These are phyloP conservation scores for Diphasiastrum complanatum DNA, from an alignment of 83 land plant genomes.

Conservation along the genomic window DNA sequence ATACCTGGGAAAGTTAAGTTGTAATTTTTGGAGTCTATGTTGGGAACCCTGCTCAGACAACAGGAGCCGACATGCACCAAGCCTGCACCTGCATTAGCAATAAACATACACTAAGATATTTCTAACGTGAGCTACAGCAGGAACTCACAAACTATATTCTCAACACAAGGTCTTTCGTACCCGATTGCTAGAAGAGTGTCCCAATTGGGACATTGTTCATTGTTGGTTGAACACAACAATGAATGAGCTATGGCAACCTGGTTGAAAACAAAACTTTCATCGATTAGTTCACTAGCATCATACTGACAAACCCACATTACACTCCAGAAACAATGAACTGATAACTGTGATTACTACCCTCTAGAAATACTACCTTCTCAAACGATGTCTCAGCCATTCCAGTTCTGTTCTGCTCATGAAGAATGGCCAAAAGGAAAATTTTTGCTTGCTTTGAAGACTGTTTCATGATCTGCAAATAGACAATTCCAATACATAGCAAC, in stretches of 20 bases:
- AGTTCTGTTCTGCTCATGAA: slow-evolving; percentile 67
- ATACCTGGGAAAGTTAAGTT: slow-evolving; percentile 88
- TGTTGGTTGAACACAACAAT: slow-evolving; percentile 54
- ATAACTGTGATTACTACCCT: too few relatives aligned
- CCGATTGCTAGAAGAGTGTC: slow-evolving; percentile 70
- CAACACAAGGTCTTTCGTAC: slow-evolving; percentile 33
- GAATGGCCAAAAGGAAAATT: slow-evolving; percentile 87
- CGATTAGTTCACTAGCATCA: too few relatives aligned
- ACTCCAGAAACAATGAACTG: too few relatives aligned
- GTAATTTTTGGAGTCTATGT: slow-evolving; percentile 86
- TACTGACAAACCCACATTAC: too few relatives aligned
- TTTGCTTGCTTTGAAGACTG: slow-evolving; percentile 64
- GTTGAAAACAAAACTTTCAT: slow-evolving; percentile 8
- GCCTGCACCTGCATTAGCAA: slow-evolving; percentile 55
- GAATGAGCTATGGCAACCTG: slow-evolving; percentile 60
- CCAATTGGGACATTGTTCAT: slow-evolving; percentile 57
- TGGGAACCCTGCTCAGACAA: slow-evolving; percentile 70
- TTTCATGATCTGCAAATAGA: slow-evolving; percentile 56
- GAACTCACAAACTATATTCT: background rate
- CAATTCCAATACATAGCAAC: background rate
- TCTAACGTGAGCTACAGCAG: background rate
- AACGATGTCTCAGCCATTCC: slow-evolving; percentile 83
- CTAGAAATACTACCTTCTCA: slow-evolving; percentile 71
- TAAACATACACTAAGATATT: background rate
- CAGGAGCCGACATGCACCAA: slow-evolving; percentile 76